Conservation (phyloP, 1,284 basidiomycete species). For the Ceratobasidium sp. region DNA sequence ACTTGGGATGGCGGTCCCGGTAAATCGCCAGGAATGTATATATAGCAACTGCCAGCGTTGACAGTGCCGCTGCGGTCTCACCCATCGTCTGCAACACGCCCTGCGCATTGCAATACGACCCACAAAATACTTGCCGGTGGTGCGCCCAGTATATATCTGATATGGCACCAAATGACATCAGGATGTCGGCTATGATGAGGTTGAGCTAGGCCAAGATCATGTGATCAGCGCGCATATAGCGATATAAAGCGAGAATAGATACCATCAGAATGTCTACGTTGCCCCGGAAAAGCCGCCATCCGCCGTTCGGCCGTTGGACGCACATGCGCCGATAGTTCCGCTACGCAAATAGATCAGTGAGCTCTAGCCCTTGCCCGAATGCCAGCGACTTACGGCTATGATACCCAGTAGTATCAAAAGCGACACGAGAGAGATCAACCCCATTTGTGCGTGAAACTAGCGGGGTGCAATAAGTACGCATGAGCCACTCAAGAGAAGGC, state of each 20-base stretch:
- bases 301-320: background rate
- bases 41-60: conserved; percentile 25
- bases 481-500: background rate
- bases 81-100: conserved; percentile 35
- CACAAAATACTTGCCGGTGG: conserved; percentile 40
- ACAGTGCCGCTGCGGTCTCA: conserved; percentile 34
- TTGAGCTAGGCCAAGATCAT: conserved; percentile 15
- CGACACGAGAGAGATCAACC: conserved; percentile 19
- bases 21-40: conserved; percentile 35
- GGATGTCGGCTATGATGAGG: conserved; percentile 23
- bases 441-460: conserved; percentile 38
- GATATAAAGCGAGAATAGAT: background rate
- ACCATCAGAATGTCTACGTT: conserved; percentile 41
- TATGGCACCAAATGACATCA: conserved; percentile 40
- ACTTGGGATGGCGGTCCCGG: conserved; percentile 2
- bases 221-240: background rate
- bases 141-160: conserved; percentile 37
- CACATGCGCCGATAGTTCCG: conserved; percentile 6
- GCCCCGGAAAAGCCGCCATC: conserved; percentile 17
- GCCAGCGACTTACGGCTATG: conserved; percentile 9
- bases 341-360: background rate
- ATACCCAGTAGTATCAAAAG: conserved; percentile 18
- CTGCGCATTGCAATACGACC: conserved; percentile 31
- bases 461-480: background rate
- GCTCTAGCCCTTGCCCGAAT: too few relatives aligned